phyloP scores from a whole-genome alignment of 2,329 filamentous ascomycete species.

The Nigrospora sphaerica region DNA sequence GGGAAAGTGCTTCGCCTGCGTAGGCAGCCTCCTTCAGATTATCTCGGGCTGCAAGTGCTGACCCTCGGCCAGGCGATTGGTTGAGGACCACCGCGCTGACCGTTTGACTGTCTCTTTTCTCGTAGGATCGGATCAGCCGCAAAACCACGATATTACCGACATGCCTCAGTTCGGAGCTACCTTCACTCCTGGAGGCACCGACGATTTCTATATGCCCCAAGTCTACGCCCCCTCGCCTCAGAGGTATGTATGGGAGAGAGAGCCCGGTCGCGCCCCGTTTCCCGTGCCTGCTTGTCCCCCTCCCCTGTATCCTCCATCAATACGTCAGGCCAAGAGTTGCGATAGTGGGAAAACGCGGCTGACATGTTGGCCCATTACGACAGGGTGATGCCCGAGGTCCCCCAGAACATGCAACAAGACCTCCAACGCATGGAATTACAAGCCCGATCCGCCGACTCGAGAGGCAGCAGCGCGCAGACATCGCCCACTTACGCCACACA shows the following conservation, averaged over 20 bases:
- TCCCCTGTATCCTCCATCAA: not conserved
- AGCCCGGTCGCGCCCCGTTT: not conserved
- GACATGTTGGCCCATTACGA: slow-evolving; percentile 1
- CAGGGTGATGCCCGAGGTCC: slow-evolving; percentile 91
- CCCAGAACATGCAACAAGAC: slow-evolving; percentile 93
- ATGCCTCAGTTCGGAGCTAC: slow-evolving; percentile 46
- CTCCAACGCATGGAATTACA: slow-evolving; percentile 85
- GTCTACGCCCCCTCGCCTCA: slow-evolving; percentile 51
- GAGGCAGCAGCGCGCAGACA: slow-evolving; percentile 20
- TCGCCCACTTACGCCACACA: slow-evolving; percentile 15
- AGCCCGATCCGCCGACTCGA: slow-evolving; percentile 45
- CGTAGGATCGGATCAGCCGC: slow-evolving; percentile 21
- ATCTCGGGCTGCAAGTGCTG: not conserved
- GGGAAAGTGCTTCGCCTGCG: no score
- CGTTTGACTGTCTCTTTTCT: slow-evolving; percentile 13
- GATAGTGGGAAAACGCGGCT: not conserved
- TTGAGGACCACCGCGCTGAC: slow-evolving; percentile 2
- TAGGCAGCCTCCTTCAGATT: no score
- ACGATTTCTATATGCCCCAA: slow-evolving; percentile 56
- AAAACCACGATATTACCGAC: slow-evolving; percentile 26
- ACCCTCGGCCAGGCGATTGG: slow-evolving; percentile 3
- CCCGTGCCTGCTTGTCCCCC: not conserved
- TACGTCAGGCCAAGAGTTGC: not conserved
- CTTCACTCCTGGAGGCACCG: slow-evolving; percentile 50
- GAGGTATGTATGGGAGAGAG: slow-evolving; percentile 32